Evolutionary conservation across 1,139 yeast species (phyloP).

Genomic region (Geotrichum carabidarum): DNA sequence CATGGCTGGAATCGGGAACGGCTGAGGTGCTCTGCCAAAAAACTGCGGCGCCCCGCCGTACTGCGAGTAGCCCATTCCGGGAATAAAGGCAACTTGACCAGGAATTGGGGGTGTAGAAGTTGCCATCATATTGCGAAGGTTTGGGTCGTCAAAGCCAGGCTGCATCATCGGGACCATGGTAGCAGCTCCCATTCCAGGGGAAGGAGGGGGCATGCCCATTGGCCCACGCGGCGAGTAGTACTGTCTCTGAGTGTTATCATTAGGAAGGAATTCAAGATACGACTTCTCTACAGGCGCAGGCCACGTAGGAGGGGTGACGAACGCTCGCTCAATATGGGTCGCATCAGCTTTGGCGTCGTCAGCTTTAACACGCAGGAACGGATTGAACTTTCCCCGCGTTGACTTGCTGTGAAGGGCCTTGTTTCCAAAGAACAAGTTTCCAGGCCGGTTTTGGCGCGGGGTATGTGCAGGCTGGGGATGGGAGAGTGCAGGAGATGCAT

Average conservation of each 20-base stretch:
- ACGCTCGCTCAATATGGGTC: slow-evolving; percentile 56
- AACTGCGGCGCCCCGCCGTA: slow-evolving; percentile 24
- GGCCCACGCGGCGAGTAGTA: slow-evolving; percentile 22
- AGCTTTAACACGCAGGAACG: slow-evolving; percentile 44
- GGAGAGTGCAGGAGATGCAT: slow-evolving; percentile 21
- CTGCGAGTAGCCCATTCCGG: slow-evolving; percentile 25
- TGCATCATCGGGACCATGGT: slow-evolving; percentile 28
- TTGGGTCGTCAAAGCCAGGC: slow-evolving; percentile 28
- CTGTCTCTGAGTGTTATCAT: slow-evolving; percentile 9
- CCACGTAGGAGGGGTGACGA: slow-evolving; percentile 80
- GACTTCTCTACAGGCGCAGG: slow-evolving; percentile 28
- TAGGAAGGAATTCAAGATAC: slow-evolving; percentile 25
- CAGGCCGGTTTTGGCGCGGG: slow-evolving; percentile 15
- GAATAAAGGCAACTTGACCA: slow-evolving; percentile 28
- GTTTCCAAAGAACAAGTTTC: slow-evolving; percentile 44
- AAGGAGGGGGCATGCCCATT: slow-evolving; percentile 22
- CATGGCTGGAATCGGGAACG: slow-evolving; percentile 17
- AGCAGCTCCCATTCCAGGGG: slow-evolving; percentile 18
- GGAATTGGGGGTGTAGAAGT: slow-evolving; percentile 29
- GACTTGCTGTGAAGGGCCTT: slow-evolving; percentile 47
- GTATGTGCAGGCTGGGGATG: slow-evolving; percentile 15
- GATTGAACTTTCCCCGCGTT: slow-evolving; percentile 49
- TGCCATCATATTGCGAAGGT: slow-evolving; percentile 27
- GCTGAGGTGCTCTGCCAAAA: slow-evolving; percentile 26
- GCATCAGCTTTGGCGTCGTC: slow-evolving; percentile 36